These are phyloP conservation scores for Mucor indicus DNA, from an alignment of 371 early-diverging fungal genomes.

Conservation along the genomic window DNA sequence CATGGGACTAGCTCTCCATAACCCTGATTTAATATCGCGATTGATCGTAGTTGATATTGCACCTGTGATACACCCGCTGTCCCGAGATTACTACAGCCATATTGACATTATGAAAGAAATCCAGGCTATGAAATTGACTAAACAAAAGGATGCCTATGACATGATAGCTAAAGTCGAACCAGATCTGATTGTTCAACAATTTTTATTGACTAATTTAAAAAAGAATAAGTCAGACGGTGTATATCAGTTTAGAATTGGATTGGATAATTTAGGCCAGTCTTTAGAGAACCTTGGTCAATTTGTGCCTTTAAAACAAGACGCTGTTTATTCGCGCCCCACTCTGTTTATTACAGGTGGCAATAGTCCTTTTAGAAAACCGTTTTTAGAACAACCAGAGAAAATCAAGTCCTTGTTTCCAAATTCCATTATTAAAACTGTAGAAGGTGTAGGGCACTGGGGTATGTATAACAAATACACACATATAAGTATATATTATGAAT, in stretches of 20 bases:
- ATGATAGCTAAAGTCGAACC: slow-evolving; percentile 54
- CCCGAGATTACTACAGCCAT: slow-evolving; percentile 57
- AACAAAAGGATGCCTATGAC: slow-evolving; percentile 71
- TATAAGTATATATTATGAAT: no score
- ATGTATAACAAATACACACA: no score
- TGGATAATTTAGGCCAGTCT: slow-evolving; percentile 56
- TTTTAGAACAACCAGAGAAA: slow-evolving; percentile 26
- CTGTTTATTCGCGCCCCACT: slow-evolving; percentile 42
- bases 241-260: slow-evolving; percentile 71
- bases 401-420: slow-evolving; percentile 68
- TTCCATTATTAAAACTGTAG: slow-evolving; percentile 53
- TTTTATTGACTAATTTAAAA: slow-evolving; percentile 87
- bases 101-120: slow-evolving; percentile 67
- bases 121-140: slow-evolving; percentile 48
- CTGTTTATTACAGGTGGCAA: slow-evolving; percentile 76
- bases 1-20: slow-evolving; percentile 73
- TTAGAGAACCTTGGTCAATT: slow-evolving; percentile 61
- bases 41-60: slow-evolving; percentile 87
- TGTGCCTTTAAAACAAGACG: neutral
- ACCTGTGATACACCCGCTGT: slow-evolving; percentile 55
- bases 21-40: slow-evolving; percentile 53
- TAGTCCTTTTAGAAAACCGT: slow-evolving; percentile 62
- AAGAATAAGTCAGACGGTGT: slow-evolving; percentile 31
- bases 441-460: slow-evolving; percentile 87
- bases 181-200: slow-evolving; percentile 71